Percentiles rank a stretch among this genome's conserved stretches.
Conservation (phyloP, 1,139 yeast species). For the Candida pseudoviswanathii region DNA sequence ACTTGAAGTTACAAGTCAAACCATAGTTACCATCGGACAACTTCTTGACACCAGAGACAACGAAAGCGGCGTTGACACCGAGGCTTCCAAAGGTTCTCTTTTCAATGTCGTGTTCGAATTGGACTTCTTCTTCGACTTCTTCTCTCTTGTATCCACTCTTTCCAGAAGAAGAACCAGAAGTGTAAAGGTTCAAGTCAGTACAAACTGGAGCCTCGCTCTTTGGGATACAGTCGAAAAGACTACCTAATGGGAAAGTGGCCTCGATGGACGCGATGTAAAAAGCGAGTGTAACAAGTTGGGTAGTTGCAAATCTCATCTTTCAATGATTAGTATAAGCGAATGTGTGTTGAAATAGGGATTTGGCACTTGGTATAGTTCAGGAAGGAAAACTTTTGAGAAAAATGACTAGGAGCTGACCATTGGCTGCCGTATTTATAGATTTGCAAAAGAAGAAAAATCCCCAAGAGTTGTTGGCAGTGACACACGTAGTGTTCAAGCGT, state of each 20-base stretch:
- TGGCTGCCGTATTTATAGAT: background rate
- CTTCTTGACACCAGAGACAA: slow-evolving; percentile 13
- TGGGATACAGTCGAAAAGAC: slow-evolving; percentile 9
- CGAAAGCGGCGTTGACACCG: slow-evolving; percentile 14
- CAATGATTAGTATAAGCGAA: slow-evolving; percentile 4
- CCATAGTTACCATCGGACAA: slow-evolving; percentile 13
- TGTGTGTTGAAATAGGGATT: background rate
- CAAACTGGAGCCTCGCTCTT: slow-evolving; percentile 7
- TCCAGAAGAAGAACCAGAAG: background rate
- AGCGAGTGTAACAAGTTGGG: slow-evolving; percentile 12
- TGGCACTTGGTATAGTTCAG: background rate
- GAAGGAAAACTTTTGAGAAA: background rate
- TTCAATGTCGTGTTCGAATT: background rate
- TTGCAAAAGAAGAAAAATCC: background rate
- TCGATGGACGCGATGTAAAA: slow-evolving; percentile 9
- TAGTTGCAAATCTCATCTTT: slow-evolving; percentile 10
- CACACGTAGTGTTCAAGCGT: too few species aligned
- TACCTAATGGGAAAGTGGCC: slow-evolving; percentile 10
- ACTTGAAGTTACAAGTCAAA: slow-evolving; percentile 12
- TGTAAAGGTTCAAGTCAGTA: slow-evolving; percentile 1
- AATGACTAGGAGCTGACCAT: background rate
- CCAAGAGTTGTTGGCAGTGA: background rate
- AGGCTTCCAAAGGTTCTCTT: slow-evolving; percentile 4
- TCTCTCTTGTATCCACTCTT: slow-evolving; percentile 1
- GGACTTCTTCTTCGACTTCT: background rate